These are phyloP conservation scores for Phoma sp. DNA, from an alignment of 2,329 filamentous ascomycete species.

Conservation along the genomic window DNA sequence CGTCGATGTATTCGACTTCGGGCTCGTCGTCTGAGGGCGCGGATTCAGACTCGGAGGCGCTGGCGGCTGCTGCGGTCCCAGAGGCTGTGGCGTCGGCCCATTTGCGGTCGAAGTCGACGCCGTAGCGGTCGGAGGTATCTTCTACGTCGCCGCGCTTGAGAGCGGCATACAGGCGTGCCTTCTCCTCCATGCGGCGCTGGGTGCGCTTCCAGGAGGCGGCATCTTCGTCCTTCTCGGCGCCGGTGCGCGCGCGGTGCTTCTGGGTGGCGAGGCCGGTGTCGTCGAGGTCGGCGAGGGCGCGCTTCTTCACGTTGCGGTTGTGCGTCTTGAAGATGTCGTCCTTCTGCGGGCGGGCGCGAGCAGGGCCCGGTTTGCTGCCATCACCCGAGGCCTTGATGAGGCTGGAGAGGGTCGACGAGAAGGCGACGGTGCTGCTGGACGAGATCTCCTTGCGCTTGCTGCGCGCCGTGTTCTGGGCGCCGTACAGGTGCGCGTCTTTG, in stretches of 20 bases:
- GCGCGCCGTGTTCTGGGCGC: constrained; percentile 69
- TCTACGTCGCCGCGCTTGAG: constrained; percentile 86
- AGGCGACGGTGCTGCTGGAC: constrained; percentile 77
- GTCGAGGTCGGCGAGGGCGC: constrained; percentile 67
- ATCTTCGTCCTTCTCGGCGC: constrained; percentile 62
- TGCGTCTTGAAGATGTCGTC: constrained; percentile 73
- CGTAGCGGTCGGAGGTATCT: constrained; percentile 66
- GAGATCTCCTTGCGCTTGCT: constrained; percentile 68
- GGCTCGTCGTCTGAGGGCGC: constrained; percentile 60
- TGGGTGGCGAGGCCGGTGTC: constrained; percentile 63
- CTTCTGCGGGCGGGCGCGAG: constrained; percentile 66
- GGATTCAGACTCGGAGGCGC: constrained; percentile 38
- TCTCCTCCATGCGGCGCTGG: constrained; percentile 85
- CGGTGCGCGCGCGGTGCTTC: constrained; percentile 68
- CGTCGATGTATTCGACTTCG: constrained; percentile 88
- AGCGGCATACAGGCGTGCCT: constrained; percentile 84
- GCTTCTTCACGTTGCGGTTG: constrained; percentile 68
- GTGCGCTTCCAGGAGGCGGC: constrained; percentile 68
- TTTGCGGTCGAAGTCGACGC: constrained; percentile 95
- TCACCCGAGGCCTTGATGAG: constrained; percentile 66
- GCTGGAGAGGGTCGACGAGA: constrained; percentile 85
- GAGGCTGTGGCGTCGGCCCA: constrained; percentile 76
- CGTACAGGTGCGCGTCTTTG: constrained; percentile 76
- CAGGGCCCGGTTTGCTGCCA: constrained; percentile 48
- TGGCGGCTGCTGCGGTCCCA: constrained; percentile 53